Base-by-base conservation (phyloP, 345 rosid genomes). In the Psidium friedrichsthalianum region DNA sequence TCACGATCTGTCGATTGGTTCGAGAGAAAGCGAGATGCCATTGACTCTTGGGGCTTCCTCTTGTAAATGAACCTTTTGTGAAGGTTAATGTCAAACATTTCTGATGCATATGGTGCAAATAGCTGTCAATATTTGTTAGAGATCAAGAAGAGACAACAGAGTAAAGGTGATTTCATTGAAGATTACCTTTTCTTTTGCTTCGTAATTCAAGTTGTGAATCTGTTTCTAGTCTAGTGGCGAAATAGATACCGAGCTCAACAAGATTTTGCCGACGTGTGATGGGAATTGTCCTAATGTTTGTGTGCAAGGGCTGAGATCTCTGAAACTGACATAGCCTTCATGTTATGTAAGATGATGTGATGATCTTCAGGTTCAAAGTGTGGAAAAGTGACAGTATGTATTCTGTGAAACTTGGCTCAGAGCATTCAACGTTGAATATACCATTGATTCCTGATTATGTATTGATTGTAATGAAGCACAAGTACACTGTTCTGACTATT, bases 11-110 rank as follows among this genome's bases (percentile, higher is more conserved):
- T 82, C 85, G 5, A 32, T 51, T 49, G 7, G 44, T 21, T 82
- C 86, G 2, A 86, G 78, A 56, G 91, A 89, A 82, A 85, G 90
- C 32, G 91, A 87, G 83, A 84, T 53, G 47, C 90, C 88, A 52
- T 88, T 90, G 76, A 86, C 84, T n/a, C 24, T 18, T 18, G 83
- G 85, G 24, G 86, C 20, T 56, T 85, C 84, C 47, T 83, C 86
- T 76, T 85, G 87, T 85, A 21, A 53, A 82, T 52, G 80, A 83
- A 44, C 47, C 47, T 69, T 18, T 22, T 18, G 25, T 69, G 78
- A 69, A 69, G 78, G 78, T 64, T 64, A 64, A 64, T 29, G 76
- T 64, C 20, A 7, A 0, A 69, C 78, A 32, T 9, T 69, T 69
- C 78, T 69, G 6, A 69, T 69, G 78, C 78, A 69, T 69, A 36